Conservation (phyloP, 2,329 filamentous ascomycete genomes). For the Calonectria crousiana region DNA sequence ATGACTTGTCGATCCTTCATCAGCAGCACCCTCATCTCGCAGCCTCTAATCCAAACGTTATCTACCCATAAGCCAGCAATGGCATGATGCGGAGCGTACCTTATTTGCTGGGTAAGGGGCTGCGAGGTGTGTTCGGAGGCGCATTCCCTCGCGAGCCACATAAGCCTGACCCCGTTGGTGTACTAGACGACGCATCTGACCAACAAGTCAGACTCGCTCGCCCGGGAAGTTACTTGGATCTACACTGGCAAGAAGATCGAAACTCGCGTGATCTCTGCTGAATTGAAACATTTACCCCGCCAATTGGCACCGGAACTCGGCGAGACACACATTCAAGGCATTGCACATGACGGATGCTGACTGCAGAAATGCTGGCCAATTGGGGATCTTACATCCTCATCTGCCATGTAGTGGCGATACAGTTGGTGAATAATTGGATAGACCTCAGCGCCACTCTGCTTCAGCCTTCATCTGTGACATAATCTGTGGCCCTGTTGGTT, state of each 20-base stretch:
- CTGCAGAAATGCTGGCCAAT: neutral
- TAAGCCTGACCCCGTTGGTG: neutral
- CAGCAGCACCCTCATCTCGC: neutral
- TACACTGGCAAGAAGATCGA: neutral
- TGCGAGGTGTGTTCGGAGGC: neutral
- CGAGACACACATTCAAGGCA: neutral
- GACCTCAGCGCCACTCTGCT: neutral
- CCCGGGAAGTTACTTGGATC: neutral
- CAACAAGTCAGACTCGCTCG: neutral
- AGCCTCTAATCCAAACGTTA: neutral
- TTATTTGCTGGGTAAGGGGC: neutral
- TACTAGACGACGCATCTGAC: neutral
- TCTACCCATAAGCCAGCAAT: neutral
- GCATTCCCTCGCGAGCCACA: neutral
- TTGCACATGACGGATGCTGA: neutral
- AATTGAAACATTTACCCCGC: neutral
- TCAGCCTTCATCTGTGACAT: neutral
- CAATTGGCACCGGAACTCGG: neutral
- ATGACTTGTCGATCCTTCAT: constrained; percentile 7
- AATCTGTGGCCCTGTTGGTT: neutral
- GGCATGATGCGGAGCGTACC: neutral
- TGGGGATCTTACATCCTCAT: neutral
- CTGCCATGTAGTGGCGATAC: neutral
- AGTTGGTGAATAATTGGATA: neutral
- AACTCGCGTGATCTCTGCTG: neutral